These are phyloP conservation scores for Paraleonurus japonicus DNA, from an alignment of 257 asterid species.

Conservation along the genomic window DNA sequence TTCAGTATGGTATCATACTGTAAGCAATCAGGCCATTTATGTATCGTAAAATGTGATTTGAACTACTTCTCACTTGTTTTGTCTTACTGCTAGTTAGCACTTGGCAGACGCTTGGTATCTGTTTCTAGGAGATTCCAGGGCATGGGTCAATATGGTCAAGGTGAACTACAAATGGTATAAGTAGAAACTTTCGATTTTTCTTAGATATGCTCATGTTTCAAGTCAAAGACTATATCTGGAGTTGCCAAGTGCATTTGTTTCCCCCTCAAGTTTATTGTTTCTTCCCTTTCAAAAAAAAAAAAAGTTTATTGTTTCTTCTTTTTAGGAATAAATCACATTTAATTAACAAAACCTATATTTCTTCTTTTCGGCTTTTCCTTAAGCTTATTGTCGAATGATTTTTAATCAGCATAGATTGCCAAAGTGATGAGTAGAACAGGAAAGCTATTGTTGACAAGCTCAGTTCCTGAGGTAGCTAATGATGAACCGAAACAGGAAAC, in stretches of 20 bases:
- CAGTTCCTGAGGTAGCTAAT: conserved; percentile 39
- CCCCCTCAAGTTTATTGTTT: too few species aligned
- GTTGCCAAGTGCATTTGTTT: too few species aligned
- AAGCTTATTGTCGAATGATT: conserved; percentile 33
- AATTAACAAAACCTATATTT: not conserved
- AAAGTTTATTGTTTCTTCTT: too few species aligned
- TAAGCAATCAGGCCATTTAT: not conserved
- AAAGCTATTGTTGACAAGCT: conserved; percentile 53
- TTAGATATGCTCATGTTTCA: conserved; percentile 5
- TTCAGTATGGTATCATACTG: not conserved
- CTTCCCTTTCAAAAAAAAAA: too few species aligned
- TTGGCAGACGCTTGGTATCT: conserved; percentile 80
- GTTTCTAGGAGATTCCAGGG: conserved; percentile 93
- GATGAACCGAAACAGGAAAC: conserved; percentile 59
- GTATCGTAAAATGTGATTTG: not conserved
- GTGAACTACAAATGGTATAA: conserved; percentile 79
- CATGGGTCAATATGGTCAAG: conserved; percentile 91
- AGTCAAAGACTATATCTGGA: too few species aligned
- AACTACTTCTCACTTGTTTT: conserved; percentile 31
- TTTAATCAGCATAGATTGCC: conserved; percentile 79
- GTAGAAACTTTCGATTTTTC: conserved; percentile 5
- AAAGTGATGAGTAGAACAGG: conserved; percentile 76
- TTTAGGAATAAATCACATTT: not conserved
- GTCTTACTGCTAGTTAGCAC: conserved; percentile 65
- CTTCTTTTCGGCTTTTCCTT: not conserved